Evolutionary conservation across 2,329 filamentous ascomycete genomes (phyloP), one percentile per base, ranked within the genome.

Genomic region (Colletotrichum phormii): DNA sequence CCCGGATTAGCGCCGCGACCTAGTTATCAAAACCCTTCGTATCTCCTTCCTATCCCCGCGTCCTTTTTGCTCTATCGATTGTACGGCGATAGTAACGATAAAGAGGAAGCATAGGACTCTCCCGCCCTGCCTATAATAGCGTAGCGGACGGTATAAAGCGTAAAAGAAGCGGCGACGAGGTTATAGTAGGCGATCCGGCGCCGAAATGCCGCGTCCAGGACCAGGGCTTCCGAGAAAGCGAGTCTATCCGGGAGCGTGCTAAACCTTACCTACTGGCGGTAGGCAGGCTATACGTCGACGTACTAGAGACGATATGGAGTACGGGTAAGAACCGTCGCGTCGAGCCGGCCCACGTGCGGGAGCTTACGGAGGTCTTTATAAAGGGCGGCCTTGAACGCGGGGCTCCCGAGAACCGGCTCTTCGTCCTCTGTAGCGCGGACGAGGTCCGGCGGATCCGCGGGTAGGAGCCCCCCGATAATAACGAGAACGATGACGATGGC

Each of bases 221-320:
- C 22, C 22, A 11, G 4, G 9, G 5, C 22, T 57, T 64, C n/a
- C 3, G 49, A 9, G 51, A 64, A 15, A 46, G 51, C 51, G 51
- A 64, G 15, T 64, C 33, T 2, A 18, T 64, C 6, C 12, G 31
- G 5, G 62, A 64, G n/a, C 51, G 51, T 33, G 51, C 62, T 1
- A 42, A 22, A 33, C 62, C 62, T 13, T 64, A 57, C 62, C 51
- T 64, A 33, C 33, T 57, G 5, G 62, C 62, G 4, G 31, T 64
- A 6, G 33, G n/a, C 3, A 64, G 31, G 62, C 7, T 64, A 33
- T 51, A 22, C 13, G 22, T 31, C 12, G 49, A 64, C 26, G 31
- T 24, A 8, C 62, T 55, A n/a, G 62, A 37, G n/a, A 64, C 51
- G 12, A 46, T n/a, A 13, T 64, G 22, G 49, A 64, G 62, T 33